Conservation (phyloP, 2,329 filamentous ascomycete species). For the Talaromyces verruculosus region DNA sequence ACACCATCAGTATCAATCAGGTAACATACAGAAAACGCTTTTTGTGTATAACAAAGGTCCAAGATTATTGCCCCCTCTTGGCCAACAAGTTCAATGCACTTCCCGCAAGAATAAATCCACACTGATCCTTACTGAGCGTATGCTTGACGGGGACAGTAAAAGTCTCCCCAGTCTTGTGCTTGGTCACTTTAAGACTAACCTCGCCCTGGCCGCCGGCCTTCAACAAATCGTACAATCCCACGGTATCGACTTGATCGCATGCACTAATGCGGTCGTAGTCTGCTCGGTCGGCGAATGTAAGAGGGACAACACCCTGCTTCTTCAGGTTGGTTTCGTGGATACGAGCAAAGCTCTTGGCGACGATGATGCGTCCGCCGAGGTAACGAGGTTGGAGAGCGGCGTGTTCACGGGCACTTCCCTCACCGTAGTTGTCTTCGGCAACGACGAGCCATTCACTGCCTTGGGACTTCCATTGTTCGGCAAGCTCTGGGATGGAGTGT, state of each 20-base stretch:
- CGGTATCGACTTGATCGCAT: constrained; percentile 78
- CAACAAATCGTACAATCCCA: constrained; percentile 81
- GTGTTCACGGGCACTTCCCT: constrained; percentile 53
- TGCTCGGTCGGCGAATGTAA: constrained; percentile 83
- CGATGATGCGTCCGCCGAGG: constrained; percentile 78
- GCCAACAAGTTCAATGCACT: constrained; percentile 90
- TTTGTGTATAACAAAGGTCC: background rate
- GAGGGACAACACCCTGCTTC: constrained; percentile 93
- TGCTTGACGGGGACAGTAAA: constrained; percentile 77
- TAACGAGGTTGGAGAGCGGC: constrained; percentile 66
- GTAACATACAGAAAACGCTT: background rate
- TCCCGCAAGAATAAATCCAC: constrained; percentile 86
- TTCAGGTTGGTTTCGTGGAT: constrained; percentile 96
- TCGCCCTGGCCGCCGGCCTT: constrained; percentile 75
- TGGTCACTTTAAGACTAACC: constrained; percentile 67
- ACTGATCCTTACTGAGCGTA: constrained; percentile 85
- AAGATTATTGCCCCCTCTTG: constrained; percentile 48
- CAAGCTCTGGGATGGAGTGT: constrained; percentile 83
- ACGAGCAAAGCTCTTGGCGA: constrained; percentile 82
- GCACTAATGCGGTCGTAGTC: constrained; percentile 85
- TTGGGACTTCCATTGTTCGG: constrained; percentile 74
- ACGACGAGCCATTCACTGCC: constrained; percentile 86
- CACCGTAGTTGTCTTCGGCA: constrained; percentile 96
- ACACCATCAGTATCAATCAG: constrained; percentile 3
- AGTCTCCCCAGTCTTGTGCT: constrained; percentile 62